phyloP scores from a whole-genome alignment of 164 flowering plant genomes.

The Malania oleifera region DNA sequence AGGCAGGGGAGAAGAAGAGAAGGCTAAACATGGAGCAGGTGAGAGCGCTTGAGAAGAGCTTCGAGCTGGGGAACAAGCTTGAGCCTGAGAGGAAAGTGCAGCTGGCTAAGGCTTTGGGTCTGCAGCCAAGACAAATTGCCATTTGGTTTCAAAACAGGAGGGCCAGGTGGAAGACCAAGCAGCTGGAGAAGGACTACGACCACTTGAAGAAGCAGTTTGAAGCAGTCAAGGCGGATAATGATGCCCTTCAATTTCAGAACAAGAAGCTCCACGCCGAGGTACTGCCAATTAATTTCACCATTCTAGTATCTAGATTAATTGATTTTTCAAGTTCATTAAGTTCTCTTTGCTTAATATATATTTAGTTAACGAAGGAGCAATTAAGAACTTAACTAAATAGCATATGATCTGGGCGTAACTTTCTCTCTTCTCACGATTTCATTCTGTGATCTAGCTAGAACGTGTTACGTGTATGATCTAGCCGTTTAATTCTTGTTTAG shows the following conservation, averaged over 20 bases:
- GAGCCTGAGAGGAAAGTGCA: constrained; percentile 82
- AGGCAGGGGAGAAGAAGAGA: constrained; percentile 67
- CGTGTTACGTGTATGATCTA: too few species aligned
- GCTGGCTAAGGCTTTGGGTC: constrained; percentile 57
- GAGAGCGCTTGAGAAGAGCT: constrained; percentile 73
- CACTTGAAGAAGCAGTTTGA: constrained; percentile 61
- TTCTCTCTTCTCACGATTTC: too few species aligned
- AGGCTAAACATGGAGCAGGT: constrained; percentile 68
- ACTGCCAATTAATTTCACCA: too few species aligned
- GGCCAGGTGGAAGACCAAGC: constrained; percentile 88
- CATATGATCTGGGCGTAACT: too few species aligned
- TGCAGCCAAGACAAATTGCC: constrained; percentile 75
- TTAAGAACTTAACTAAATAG: too few species aligned
- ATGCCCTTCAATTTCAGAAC: constrained; percentile 56
- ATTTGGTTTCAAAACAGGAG: constrained; percentile 84
- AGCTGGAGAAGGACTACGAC: constrained; percentile 65
- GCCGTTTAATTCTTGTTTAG: too few species aligned
- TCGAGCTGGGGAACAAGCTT: constrained; percentile 70
- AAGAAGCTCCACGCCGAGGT: constrained; percentile 69
- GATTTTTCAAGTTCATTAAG: too few species aligned
- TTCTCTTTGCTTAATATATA: too few species aligned
- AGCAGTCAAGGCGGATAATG: constrained; percentile 59
- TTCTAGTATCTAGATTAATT: too few species aligned
- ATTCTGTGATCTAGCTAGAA: too few species aligned
- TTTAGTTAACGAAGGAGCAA: too few species aligned